Percentiles rank a stretch among this genome's conserved stretches.
phyloP scores from a whole-genome alignment of 139 green algal genomes.

The Raphidocelis subcapitata region DNA sequence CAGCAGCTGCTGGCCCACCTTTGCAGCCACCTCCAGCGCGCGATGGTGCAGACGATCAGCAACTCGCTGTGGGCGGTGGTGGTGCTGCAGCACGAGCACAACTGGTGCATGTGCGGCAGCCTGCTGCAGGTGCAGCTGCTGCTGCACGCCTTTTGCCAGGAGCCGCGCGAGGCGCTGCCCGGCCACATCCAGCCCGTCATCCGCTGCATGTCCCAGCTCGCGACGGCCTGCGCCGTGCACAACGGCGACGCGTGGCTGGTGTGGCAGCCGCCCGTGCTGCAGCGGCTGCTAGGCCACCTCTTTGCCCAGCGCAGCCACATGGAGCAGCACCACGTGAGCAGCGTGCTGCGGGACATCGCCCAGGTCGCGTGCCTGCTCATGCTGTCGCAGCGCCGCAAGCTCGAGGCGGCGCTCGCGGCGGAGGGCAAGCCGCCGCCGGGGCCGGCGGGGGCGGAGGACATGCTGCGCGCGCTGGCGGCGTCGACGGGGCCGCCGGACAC shows the following conservation, averaged over 20 bases:
- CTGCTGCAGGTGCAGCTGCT: slow-evolving; percentile 14
- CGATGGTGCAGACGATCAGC: slow-evolving; percentile 30
- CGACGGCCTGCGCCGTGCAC: slow-evolving; percentile 18
- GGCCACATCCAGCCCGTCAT: slow-evolving; percentile 38
- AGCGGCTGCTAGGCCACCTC: slow-evolving; percentile 14
- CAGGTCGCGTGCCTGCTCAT: slow-evolving; percentile 25
- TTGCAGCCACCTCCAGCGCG: slow-evolving; percentile 14
- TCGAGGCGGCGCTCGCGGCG: background rate
- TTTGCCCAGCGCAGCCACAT: slow-evolving; percentile 4
- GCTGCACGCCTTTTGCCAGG: slow-evolving; percentile 17
- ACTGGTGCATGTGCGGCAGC: slow-evolving; percentile 33
- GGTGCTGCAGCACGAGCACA: slow-evolving; percentile 30
- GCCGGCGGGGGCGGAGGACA: slow-evolving; percentile 1
- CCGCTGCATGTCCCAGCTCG: slow-evolving; percentile 27
- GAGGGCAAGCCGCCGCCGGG: no score
- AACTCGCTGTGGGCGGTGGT: slow-evolving; percentile 32
- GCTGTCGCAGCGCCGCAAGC: slow-evolving; percentile 7
- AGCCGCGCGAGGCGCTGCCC: slow-evolving; percentile 26
- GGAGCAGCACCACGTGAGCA: slow-evolving; percentile 31
- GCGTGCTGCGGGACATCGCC: slow-evolving; percentile 20
- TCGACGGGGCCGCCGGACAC: slow-evolving; percentile 13
- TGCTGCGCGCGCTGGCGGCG: slow-evolving; percentile 7
- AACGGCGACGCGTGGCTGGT: slow-evolving; percentile 12
- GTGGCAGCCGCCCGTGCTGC: slow-evolving; percentile 28
- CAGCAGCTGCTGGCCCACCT: slow-evolving; percentile 26